phyloP scores from a whole-genome alignment of 108 stramenopile genomes.

The Discostella pseudostelligera region DNA sequence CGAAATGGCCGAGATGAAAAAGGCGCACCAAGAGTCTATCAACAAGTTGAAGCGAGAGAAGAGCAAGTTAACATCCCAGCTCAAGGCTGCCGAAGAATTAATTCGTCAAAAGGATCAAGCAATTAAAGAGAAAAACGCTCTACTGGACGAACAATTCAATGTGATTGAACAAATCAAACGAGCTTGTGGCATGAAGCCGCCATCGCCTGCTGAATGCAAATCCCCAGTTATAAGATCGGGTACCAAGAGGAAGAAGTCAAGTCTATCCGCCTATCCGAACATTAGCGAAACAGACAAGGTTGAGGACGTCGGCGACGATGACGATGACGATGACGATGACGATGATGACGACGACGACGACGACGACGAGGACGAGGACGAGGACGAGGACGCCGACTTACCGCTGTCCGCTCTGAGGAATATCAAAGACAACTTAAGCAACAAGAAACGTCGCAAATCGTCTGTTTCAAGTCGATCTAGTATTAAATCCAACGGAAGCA shows the following conservation, averaged over 20 bases:
- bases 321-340: background rate
- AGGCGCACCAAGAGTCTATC: conserved; percentile 5
- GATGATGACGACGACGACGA: conserved; percentile 7
- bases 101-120: conserved; percentile 2
- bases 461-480: background rate
- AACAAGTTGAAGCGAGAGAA: conserved; percentile 8
- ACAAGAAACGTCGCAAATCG: background rate
- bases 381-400: conserved; percentile 4
- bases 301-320: conserved; percentile 4
- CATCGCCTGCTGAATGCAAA: background rate
- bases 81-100: background rate
- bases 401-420: conserved; percentile 16
- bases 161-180: conserved; percentile 18
- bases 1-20: conserved; percentile 19
- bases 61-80: conserved; percentile 5
- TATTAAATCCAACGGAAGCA: background rate
- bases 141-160: conserved; percentile 14
- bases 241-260: conserved; percentile 16
- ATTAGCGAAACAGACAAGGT: no score
- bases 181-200: background rate
- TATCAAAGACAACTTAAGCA: background rate
- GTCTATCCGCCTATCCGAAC: background rate
- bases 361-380: background rate
- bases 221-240: background rate
- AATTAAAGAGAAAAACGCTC: conserved; percentile 13